Evolutionary conservation across 176 grass and related monocot genomes (phyloP).

Genomic region (Ensete glaucum): DNA sequence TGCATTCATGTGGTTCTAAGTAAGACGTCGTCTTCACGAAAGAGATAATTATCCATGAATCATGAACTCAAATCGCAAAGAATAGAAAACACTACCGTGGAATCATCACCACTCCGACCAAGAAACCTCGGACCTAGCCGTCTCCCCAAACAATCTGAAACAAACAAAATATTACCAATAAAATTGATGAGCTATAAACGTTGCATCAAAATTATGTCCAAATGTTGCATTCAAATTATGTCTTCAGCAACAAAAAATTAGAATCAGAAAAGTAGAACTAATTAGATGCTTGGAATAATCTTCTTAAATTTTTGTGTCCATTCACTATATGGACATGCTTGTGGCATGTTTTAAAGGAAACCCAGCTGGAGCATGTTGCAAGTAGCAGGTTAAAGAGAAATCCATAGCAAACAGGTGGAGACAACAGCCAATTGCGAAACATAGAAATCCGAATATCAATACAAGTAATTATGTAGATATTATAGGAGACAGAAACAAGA

Average conservation of each 20-base stretch:
- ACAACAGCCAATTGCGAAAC: background rate
- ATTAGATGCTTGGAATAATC: background rate
- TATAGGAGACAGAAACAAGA: background rate
- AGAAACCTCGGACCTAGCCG: constrained; percentile 8
- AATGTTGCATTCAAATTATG: no score
- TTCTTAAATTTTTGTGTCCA: background rate
- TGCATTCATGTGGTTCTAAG: constrained; percentile 10
- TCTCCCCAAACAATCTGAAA: constrained; percentile 16
- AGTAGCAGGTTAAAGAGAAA: background rate
- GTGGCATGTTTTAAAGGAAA: background rate
- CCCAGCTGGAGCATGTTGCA: background rate
- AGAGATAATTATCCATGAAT: background rate
- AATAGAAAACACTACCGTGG: background rate
- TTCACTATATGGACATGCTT: background rate
- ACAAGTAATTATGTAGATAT: background rate
- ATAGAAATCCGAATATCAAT: background rate
- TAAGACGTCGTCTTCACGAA: constrained; percentile 14
- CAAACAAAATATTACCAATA: background rate
- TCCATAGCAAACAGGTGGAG: background rate
- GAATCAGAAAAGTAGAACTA: no score
- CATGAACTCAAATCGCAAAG: constrained; percentile 3
- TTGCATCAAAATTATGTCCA: background rate
- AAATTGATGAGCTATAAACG: background rate
- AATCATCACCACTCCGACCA: constrained; percentile 5
- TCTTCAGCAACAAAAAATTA: background rate